These are phyloP conservation scores for Globisporangium carolinianum DNA, from an alignment of 352 stramenopile genomes.

Conservation along the genomic window DNA sequence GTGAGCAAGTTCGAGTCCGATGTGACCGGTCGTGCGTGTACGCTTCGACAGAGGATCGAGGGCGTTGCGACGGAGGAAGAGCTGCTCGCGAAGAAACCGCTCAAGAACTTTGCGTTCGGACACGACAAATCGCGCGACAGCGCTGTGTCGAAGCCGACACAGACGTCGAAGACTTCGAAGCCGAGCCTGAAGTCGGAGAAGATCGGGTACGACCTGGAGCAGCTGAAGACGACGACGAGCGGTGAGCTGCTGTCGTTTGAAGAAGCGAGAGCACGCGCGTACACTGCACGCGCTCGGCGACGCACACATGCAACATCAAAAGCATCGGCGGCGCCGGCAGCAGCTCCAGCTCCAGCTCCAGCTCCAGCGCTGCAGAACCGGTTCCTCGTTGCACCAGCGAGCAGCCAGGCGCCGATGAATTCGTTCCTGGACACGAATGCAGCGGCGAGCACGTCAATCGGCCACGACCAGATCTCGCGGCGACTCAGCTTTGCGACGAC, in stretches of 20 bases:
- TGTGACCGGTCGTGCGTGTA: slow-evolving; percentile 50
- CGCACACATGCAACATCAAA: slow-evolving; percentile 4
- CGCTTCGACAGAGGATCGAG: slow-evolving; percentile 67
- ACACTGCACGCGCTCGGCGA: slow-evolving; percentile 8
- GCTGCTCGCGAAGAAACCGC: slow-evolving; percentile 57
- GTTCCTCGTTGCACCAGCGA: slow-evolving; percentile 11
- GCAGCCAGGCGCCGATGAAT: slow-evolving; percentile 4
- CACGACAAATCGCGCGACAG: neutral
- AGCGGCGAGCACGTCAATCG: slow-evolving; percentile 7
- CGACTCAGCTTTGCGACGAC: slow-evolving; percentile 18
- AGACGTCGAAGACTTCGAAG: slow-evolving; percentile 15
- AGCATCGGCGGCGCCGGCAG: neutral
- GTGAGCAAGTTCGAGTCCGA: slow-evolving; percentile 13
- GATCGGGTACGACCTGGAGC: slow-evolving; percentile 34
- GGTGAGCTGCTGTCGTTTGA: slow-evolving; percentile 70
- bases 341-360: neutral
- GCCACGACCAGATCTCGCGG: slow-evolving; percentile 12
- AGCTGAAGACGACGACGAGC: slow-evolving; percentile 25
- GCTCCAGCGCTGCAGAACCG: slow-evolving; percentile 16
- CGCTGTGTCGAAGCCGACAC: slow-evolving; percentile 3
- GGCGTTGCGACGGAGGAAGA: slow-evolving; percentile 68
- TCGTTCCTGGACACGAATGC: slow-evolving; percentile 14
- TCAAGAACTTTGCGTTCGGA: slow-evolving; percentile 56
- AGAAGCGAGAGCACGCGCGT: slow-evolving; percentile 54
- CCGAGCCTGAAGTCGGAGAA: slow-evolving; percentile 17